phyloP scores from a whole-genome alignment of 176 grass and related monocot genomes.

The Guadua angustifolia region DNA sequence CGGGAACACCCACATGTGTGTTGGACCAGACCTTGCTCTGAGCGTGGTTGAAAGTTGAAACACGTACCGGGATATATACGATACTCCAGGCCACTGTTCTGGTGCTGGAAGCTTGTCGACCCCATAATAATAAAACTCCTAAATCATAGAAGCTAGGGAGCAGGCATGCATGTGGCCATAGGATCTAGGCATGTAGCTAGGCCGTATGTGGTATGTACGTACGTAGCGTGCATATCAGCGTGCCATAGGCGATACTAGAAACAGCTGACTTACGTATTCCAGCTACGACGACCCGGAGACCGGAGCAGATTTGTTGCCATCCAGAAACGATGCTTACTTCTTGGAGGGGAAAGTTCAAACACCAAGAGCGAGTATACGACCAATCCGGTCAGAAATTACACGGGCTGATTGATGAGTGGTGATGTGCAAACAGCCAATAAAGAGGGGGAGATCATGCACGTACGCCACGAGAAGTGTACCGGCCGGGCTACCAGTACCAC shows the following conservation, averaged over 20 bases:
- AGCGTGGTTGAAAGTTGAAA: not conserved
- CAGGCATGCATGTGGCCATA: not conserved
- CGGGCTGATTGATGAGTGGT: too few species aligned
- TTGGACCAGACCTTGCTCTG: not conserved
- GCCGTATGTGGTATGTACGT: not conserved
- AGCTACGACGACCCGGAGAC: not conserved
- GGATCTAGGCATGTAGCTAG: not conserved
- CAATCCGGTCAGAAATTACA: not conserved
- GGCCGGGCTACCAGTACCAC: not conserved
- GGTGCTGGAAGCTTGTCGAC: conserved; percentile 1
- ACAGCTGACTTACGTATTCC: not conserved
- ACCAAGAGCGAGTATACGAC: not conserved
- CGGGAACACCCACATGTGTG: not conserved
- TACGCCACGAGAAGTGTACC: not conserved
- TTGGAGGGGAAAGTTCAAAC: not conserved
- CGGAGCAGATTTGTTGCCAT: not conserved
- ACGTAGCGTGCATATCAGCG: not conserved
- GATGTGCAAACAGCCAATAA: not conserved
- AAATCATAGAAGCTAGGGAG: not conserved
- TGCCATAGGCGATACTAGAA: not conserved
- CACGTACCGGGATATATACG: not conserved
- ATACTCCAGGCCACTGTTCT: not conserved
- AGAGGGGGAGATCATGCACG: not conserved
- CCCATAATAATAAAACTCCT: not conserved
- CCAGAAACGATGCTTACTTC: not conserved